Evolutionary conservation across 345 rosid species (phyloP).

Genomic region (Clarkia xantiana): DNA sequence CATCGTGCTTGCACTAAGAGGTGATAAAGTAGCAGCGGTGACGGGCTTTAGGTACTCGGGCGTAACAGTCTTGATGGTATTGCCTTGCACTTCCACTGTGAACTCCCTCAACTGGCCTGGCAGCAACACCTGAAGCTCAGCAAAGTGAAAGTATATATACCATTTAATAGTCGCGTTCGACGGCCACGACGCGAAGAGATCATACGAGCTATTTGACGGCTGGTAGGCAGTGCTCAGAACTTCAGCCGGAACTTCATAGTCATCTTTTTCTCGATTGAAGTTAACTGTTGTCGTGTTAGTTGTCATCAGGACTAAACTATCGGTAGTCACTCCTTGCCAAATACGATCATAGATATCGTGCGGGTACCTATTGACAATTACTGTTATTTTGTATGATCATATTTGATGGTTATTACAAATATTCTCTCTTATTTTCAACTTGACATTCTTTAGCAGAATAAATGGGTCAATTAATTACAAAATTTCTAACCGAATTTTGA

Average conservation of each 20-base stretch:
- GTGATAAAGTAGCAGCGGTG: not conserved
- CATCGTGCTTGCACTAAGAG: not conserved
- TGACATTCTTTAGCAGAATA: too few species aligned
- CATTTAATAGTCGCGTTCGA: not conserved
- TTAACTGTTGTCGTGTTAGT: not conserved
- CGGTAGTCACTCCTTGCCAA: accelerated
- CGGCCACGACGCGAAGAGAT: accelerated
- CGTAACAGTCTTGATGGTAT: not conserved
- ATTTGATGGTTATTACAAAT: too few species aligned
- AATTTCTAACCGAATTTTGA: too few species aligned
- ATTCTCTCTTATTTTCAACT: too few species aligned
- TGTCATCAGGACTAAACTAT: not conserved
- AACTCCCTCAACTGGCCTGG: slow-evolving; percentile 5
- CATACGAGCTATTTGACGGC: not conserved
- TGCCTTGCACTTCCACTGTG: not conserved
- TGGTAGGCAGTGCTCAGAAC: slow-evolving; percentile 5
- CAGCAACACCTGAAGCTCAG: slow-evolving; percentile 13
- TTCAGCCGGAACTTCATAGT: slow-evolving; percentile 1
- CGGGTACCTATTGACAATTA: not conserved
- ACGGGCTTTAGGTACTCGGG: not conserved
- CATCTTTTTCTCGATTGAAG: not conserved
- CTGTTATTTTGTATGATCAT: too few species aligned
- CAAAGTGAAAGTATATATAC: too few species aligned
- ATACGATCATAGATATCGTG: not conserved
- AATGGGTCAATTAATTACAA: too few species aligned